Percentiles rank a stretch among this genome's conserved stretches.
Conservation (phyloP, 1,284 basidiomycete genomes). For the Pascua guehoae region DNA sequence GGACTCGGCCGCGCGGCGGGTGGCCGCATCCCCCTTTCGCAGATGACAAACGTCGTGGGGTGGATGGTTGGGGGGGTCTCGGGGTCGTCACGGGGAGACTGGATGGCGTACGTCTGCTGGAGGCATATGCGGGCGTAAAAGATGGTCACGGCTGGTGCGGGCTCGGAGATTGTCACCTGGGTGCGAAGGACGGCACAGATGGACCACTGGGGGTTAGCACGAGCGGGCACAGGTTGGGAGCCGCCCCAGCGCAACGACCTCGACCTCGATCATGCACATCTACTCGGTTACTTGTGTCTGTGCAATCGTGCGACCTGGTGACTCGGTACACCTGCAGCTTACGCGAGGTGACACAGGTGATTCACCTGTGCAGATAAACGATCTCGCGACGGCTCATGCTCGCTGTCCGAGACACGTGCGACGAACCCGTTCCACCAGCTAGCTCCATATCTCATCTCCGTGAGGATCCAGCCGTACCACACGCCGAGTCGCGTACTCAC, state of each 20-base stretch:
- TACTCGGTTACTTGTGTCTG: too few species aligned
- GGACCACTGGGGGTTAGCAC: slow-evolving; percentile 28
- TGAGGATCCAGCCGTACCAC: too few species aligned
- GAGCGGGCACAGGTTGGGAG: too few species aligned
- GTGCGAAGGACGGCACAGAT: slow-evolving; percentile 31
- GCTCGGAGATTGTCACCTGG: slow-evolving; percentile 17
- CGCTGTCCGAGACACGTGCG: too few species aligned
- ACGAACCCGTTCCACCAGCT: too few species aligned
- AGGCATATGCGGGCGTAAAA: slow-evolving; percentile 31
- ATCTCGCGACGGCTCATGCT: too few species aligned
- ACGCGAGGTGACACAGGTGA: too few species aligned
- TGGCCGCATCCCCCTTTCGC: slow-evolving; percentile 18
- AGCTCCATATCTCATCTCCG: too few species aligned
- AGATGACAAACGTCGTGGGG: slow-evolving; percentile 17
- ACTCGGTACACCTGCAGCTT: too few species aligned
- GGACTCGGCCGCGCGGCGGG: slow-evolving; percentile 8
- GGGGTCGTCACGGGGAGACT: slow-evolving; percentile 31
- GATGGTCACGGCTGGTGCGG: slow-evolving; percentile 25
- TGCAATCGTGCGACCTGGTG: too few species aligned
- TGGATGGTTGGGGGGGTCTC: slow-evolving; percentile 10
- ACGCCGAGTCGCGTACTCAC: not conserved
- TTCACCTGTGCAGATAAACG: not conserved
- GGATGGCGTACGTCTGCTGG: slow-evolving; percentile 27
- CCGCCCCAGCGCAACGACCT: too few species aligned
- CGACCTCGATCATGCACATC: too few species aligned